Evolutionary conservation across 2,329 filamentous ascomycete genomes (phyloP).

Genomic region (Trichoderma sp.): DNA sequence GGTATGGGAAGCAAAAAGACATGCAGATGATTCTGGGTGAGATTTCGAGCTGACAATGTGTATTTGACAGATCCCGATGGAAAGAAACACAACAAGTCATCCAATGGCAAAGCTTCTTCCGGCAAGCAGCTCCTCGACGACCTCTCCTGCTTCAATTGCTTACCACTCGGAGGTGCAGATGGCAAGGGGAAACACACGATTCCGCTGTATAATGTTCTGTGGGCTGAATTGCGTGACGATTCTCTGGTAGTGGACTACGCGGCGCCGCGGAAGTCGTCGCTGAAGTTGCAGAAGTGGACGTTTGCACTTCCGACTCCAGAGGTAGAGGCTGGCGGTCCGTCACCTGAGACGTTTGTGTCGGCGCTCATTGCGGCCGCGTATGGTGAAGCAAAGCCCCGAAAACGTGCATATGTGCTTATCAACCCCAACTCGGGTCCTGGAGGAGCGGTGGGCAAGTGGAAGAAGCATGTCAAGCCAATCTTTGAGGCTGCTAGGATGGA

Average conservation of each 20-base stretch:
- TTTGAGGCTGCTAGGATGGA: constrained; percentile 77
- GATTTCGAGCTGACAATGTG: not conserved
- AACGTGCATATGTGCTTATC: constrained; percentile 81
- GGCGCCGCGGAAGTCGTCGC: constrained; percentile 55
- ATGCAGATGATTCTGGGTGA: not conserved
- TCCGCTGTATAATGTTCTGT: constrained; percentile 80
- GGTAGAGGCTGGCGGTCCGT: constrained; percentile 30
- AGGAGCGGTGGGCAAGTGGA: constrained; percentile 68
- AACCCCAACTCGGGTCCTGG: constrained; percentile 91
- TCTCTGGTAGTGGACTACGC: constrained; percentile 73
- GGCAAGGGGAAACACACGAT: constrained; percentile 45
- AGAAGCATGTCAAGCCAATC: constrained; percentile 73
- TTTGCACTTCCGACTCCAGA: constrained; percentile 41
- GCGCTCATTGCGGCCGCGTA: constrained; percentile 70
- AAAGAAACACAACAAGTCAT: constrained; percentile 7
- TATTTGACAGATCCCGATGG: constrained; percentile 13
- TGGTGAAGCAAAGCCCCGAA: constrained; percentile 62
- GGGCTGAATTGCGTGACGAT: constrained; percentile 64
- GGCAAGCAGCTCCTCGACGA: constrained; percentile 8
- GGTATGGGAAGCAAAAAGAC: constrained; percentile 32
- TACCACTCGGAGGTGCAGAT: constrained; percentile 23
- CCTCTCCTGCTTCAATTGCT: constrained; percentile 12
- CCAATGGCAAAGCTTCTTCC: constrained; percentile 9
- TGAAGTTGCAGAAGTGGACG: constrained; percentile 60
- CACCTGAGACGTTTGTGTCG: constrained; percentile 61